Conservation (phyloP, 768 basidiomycete species). For the Mycena sanguinolenta region DNA sequence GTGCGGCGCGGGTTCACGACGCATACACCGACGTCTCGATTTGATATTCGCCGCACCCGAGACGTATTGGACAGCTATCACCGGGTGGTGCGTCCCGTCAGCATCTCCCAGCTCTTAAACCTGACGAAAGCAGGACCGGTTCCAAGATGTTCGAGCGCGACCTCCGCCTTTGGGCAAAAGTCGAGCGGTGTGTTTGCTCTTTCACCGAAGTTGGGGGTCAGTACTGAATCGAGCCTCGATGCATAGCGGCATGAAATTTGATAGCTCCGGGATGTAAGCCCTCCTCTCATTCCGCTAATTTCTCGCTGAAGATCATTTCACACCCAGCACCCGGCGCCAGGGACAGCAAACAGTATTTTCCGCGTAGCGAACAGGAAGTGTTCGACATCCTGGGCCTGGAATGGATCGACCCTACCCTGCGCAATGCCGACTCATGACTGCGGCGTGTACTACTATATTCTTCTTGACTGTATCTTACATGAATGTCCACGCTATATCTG, state of each 20-base stretch:
- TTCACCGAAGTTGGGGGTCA: background rate
- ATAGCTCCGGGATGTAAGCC: constrained; percentile 83
- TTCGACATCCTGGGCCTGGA: constrained; percentile 79
- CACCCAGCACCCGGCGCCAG: constrained; percentile 68
- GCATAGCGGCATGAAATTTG: constrained; percentile 82
- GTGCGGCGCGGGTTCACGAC: constrained; percentile 41
- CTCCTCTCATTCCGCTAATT: background rate
- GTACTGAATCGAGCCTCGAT: constrained; percentile 13
- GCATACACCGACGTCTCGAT: constrained; percentile 80
- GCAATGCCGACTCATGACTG: constrained; percentile 71
- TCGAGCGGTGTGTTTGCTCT: constrained; percentile 56
- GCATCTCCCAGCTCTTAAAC: background rate
- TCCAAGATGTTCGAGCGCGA: constrained; percentile 93
- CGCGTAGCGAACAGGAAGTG: constrained; percentile 77
- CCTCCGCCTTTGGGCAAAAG: constrained; percentile 79
- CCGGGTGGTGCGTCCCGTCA: constrained; percentile 77
- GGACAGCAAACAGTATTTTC: constrained; percentile 71
- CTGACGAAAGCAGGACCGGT: constrained; percentile 71
- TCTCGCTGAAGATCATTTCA: constrained; percentile 11
- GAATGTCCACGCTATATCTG: background rate
- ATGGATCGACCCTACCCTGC: constrained; percentile 77
- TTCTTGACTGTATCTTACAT: constrained; percentile 9
- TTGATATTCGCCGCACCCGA: constrained; percentile 84
- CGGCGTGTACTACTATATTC: background rate
- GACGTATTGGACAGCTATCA: constrained; percentile 89